Conservation (phyloP, 2,329 filamentous ascomycete genomes). For the Tolypocladium pustulatum region DNA sequence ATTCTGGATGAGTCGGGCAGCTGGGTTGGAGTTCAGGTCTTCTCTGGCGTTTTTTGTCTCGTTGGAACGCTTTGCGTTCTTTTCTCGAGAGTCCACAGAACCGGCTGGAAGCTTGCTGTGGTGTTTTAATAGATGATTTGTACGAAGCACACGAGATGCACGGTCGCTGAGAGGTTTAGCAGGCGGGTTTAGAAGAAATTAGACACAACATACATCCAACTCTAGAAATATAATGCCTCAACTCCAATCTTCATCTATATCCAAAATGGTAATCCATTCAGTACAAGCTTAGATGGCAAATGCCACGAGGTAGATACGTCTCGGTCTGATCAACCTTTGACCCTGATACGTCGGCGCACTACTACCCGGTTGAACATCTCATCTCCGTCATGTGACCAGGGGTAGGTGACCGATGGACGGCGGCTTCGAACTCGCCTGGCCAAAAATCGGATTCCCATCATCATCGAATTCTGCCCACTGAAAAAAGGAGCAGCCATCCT, state of each 20-base stretch:
- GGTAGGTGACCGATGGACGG: conserved; percentile 31
- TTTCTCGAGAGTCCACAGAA: not conserved
- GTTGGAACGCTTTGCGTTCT: not conserved
- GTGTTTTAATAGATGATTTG: not conserved
- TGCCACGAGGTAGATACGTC: not conserved
- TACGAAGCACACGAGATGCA: not conserved
- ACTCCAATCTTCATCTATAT: too few species aligned
- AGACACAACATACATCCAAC: not conserved
- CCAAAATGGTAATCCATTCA: too few species aligned
- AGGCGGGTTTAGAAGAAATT: not conserved
- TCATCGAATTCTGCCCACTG: conserved; percentile 81
- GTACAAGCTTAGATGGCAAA: too few species aligned
- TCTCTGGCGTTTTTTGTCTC: not conserved
- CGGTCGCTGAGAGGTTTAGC: not conserved
- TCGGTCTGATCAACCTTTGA: too few species aligned
- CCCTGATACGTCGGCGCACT: too few species aligned
- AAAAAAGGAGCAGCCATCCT: conserved; percentile 64
- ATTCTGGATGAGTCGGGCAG: not conserved
- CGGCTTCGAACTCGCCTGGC: conserved; percentile 28
- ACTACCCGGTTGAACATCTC: not conserved
- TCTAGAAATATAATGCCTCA: not conserved
- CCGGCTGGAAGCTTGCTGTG: not conserved
- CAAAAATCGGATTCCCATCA: conserved; percentile 57
- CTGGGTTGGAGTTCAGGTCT: not conserved
- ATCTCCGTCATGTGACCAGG: not conserved